phyloP scores from a whole-genome alignment of 164 flowering plant genomes.

The Santalum album region DNA sequence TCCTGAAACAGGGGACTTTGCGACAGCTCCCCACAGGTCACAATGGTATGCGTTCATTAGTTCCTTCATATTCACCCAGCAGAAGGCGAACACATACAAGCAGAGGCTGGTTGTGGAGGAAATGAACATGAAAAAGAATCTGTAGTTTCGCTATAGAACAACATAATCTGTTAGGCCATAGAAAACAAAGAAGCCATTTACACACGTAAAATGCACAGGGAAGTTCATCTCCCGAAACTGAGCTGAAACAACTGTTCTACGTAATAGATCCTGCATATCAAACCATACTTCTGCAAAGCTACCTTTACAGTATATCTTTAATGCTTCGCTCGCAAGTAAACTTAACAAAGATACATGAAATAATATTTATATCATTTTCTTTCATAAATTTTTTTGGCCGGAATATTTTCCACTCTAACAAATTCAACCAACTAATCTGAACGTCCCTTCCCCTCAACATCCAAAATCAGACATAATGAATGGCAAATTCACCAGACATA shows the following conservation, averaged over 20 bases:
- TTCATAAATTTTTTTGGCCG: too few species aligned
- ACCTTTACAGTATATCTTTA: too few species aligned
- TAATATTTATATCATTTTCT: too few species aligned
- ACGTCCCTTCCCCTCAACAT: too few species aligned
- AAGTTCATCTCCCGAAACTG: neutral
- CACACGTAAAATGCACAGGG: neutral
- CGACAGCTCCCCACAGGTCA: neutral
- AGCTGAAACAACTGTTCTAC: neutral
- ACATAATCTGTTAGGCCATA: neutral
- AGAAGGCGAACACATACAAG: constrained; percentile 3
- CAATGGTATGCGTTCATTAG: constrained; percentile 1
- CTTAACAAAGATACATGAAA: too few species aligned
- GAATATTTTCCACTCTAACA: too few species aligned
- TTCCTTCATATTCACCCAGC: neutral
- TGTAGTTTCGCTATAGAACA: neutral
- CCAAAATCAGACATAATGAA: too few species aligned
- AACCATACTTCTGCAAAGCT: too few species aligned
- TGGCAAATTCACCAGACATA: too few species aligned
- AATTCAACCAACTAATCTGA: too few species aligned
- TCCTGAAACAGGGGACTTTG: neutral
- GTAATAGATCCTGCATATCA: neutral
- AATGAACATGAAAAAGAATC: constrained; percentile 1
- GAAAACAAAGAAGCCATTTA: neutral
- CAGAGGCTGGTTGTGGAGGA: neutral
- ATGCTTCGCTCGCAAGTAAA: too few species aligned